Percentiles rank a stretch among this genome's conserved stretches.
Conservation (phyloP, 805 yeast species). For the Yarrowia bubula region DNA sequence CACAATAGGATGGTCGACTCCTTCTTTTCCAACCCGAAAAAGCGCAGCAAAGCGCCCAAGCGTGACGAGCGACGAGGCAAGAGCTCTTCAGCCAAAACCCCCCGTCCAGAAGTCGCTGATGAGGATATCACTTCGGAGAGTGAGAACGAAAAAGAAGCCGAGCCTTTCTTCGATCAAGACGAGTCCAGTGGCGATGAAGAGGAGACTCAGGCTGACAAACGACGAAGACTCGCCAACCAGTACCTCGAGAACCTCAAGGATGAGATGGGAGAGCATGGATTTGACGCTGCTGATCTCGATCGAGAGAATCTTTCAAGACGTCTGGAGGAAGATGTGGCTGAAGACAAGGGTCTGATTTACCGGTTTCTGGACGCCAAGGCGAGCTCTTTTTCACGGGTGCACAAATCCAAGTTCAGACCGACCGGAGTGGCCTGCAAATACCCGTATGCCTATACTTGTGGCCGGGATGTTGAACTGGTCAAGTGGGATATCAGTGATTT, state of each 20-base stretch:
- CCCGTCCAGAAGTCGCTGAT: constrained; percentile 28
- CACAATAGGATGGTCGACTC: constrained; percentile 34
- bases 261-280: constrained; percentile 50
- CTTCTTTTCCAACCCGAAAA: constrained; percentile 38
- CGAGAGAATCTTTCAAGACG: constrained; percentile 79
- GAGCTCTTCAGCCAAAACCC: neutral
- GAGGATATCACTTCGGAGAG: constrained; percentile 33
- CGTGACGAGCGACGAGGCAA: constrained; percentile 24
- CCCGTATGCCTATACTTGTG: constrained; percentile 70
- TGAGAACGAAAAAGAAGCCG: constrained; percentile 29
- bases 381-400: constrained; percentile 27
- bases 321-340: constrained; percentile 84
- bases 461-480: constrained; percentile 75
- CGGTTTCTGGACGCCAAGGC: constrained; percentile 45
- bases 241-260: constrained; percentile 75
- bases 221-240: constrained; percentile 91
- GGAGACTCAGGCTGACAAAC: constrained; percentile 87
- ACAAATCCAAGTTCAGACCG: constrained; percentile 30
- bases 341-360: constrained; percentile 79
- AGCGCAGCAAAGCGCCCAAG: constrained; percentile 29
- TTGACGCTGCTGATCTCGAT: constrained; percentile 90
- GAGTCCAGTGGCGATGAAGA: constrained; percentile 67
- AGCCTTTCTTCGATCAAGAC: constrained; percentile 18
- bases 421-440: constrained; percentile 50
- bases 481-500: constrained; percentile 70